Evolutionary conservation across 2,329 filamentous ascomycete species (phyloP).

Genomic region (Diaporthe nobilis): DNA sequence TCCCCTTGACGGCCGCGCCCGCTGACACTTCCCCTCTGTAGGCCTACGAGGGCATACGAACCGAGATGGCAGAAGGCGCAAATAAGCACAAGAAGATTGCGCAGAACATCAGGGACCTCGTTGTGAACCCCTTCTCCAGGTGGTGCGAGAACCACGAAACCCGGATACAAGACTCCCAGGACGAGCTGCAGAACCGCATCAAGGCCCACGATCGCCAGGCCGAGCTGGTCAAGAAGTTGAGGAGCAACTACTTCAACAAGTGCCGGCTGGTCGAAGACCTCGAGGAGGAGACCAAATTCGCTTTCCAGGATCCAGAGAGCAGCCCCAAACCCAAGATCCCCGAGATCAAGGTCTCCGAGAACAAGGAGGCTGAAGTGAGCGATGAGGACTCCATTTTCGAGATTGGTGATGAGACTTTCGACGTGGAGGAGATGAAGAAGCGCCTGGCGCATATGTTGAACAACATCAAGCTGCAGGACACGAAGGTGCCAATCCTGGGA

Average conservation of each 20-base stretch:
- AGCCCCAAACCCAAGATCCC: slow-evolving; percentile 79
- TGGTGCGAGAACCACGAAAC: slow-evolving; percentile 97
- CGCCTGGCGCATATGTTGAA: slow-evolving; percentile 89
- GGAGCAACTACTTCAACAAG: slow-evolving; percentile 99
- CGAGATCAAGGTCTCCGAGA: slow-evolving; percentile 86
- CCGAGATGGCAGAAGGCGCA: slow-evolving; percentile 91
- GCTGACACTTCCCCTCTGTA: slow-evolving; percentile 52
- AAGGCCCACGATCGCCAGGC: slow-evolving; percentile 94
- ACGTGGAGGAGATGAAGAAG: slow-evolving; percentile 90
- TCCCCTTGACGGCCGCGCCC: background rate
- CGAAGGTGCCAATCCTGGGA: slow-evolving; percentile 95
- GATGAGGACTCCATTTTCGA: slow-evolving; percentile 90
- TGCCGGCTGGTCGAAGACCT: slow-evolving; percentile 95
- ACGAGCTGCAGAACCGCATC: slow-evolving; percentile 90
- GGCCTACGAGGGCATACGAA: slow-evolving; percentile 94
- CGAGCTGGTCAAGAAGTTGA: slow-evolving; percentile 90
- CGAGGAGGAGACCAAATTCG: slow-evolving; percentile 98
- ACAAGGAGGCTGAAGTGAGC: slow-evolving; percentile 72
- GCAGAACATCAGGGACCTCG: slow-evolving; percentile 94
- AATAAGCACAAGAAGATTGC: slow-evolving; percentile 96
- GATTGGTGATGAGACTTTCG: slow-evolving; percentile 90
- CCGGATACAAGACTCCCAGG: slow-evolving; percentile 93
- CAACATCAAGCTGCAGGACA: slow-evolving; percentile 88
- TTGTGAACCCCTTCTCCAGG: slow-evolving; percentile 92
- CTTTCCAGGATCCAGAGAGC: slow-evolving; percentile 87